These are phyloP conservation scores for Syzygium aromaticum DNA, from an alignment of 345 rosid genomes.

Conservation along the genomic window DNA sequence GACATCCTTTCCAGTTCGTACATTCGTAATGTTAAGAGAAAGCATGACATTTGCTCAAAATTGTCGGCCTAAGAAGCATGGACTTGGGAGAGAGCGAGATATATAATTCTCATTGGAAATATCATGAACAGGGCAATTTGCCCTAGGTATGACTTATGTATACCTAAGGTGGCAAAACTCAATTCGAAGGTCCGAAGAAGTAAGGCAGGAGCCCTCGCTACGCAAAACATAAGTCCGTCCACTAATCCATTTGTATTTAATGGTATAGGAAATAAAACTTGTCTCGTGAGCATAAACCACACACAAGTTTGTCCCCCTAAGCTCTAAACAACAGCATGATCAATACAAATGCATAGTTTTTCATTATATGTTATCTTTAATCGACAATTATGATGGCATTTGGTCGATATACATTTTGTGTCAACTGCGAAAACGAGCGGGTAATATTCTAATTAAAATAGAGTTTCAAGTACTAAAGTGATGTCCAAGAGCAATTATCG, in stretches of 20 bases:
- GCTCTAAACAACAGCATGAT: background rate
- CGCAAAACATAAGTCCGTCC: background rate
- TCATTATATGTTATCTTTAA: background rate
- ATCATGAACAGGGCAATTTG: background rate
- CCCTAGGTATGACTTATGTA: background rate
- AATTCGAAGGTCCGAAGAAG: background rate
- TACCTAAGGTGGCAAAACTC: background rate
- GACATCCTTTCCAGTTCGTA: no score
- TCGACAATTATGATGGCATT: background rate
- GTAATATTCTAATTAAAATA: background rate
- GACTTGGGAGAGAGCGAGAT: background rate
- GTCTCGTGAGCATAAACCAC: background rate
- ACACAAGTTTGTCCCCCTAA: background rate
- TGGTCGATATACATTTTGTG: background rate
- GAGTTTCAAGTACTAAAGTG: background rate
- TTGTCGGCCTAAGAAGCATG: no score
- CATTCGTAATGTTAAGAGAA: no score
- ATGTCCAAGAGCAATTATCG: background rate
- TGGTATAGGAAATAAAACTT: background rate
- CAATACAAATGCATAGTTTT: background rate
- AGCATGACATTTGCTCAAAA: no score
- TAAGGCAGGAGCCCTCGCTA: background rate
- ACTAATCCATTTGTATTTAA: background rate
- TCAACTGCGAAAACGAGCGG: background rate
- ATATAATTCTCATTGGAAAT: background rate